Conservation (phyloP, 345 rosid genomes). For the Ceriops decandra region DNA sequence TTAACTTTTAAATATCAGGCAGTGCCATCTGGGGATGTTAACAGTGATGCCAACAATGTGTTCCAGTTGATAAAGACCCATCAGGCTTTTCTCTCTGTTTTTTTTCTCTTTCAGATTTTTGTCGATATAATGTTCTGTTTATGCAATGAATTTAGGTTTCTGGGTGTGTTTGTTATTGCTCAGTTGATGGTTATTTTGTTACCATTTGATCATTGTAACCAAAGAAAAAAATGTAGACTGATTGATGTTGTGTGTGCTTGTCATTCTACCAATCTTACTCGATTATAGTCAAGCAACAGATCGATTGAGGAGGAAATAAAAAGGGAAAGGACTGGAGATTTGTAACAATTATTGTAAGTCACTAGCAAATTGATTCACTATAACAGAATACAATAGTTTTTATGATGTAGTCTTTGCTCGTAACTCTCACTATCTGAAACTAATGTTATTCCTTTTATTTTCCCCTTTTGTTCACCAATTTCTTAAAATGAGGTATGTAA, state of each 20-base stretch:
- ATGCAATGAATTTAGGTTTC: neutral
- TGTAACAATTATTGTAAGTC: no score
- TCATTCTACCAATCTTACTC: conserved; percentile 54
- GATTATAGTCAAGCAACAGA: conserved; percentile 84
- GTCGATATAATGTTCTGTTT: neutral
- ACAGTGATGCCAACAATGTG: conserved; percentile 44
- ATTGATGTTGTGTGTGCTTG: neutral
- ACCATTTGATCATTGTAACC: neutral
- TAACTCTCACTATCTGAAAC: no score
- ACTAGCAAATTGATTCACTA: no score
- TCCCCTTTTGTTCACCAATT: no score
- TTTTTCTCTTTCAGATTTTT: neutral
- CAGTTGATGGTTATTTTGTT: neutral
- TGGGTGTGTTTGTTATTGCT: no score
- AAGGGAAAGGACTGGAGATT: conserved; percentile 74
- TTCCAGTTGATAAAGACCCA: conserved; percentile 74
- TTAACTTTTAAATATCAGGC: conserved; percentile 38
- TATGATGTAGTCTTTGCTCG: no score
- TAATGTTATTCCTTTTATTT: no score
- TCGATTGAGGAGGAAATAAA: conserved; percentile 94
- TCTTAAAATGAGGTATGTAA: no score
- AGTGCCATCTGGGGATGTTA: conserved; percentile 47
- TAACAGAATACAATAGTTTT: no score
- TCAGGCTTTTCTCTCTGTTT: conserved; percentile 39
- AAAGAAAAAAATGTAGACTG: conserved; percentile 1